Evolutionary conservation across 306 rosid genomes (phyloP), one percentile per base, ranked within the genome.

Genomic region (Pachyrhizus erosus): DNA sequence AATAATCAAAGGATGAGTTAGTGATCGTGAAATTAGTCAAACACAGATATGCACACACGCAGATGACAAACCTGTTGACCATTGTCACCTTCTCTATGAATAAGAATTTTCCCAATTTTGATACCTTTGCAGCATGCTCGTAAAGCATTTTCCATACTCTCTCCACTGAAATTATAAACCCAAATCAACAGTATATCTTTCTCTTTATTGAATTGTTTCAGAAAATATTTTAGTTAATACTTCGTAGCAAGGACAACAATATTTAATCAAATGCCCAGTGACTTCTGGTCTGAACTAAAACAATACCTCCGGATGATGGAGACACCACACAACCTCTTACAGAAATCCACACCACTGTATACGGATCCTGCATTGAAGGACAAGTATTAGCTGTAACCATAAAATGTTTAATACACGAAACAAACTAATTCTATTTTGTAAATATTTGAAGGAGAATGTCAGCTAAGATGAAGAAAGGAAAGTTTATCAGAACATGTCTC

Each of bases 51-150:
- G 83, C 46, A 70, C 51, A 43, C 29, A 74, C 12, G 82, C 49
- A 62, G 78, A 84, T 72, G 67, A 87, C 90, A 60, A 77, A 96
- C 99, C 94, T 96, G 97, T 84, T 92, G 97, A 66, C 99, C 98
- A n/a, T 96, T 94, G 86, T 92, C 99, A 58, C 99, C 99, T 90
- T 94, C 99, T 85, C 99, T 91, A 81, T 96, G 99, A 86, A 96
- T 96, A 83, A 96, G 98, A 88, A 94, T 96, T 86, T 96, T 96
- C 78, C 99, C 99, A 79, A 96, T 96, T 89, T 96, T 96, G 88
- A 96, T 96, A 45, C 98, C 99, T 88, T 94, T 94, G 89, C 99
- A 96, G 84, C 99, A 96, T 71, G 99, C 99, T 78, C 99, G 88
- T 80, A 96, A 83, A 80, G 99, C 99, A 86, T 96, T 96, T 86